These are phyloP conservation scores for Colletotrichum falcatum DNA, from an alignment of 2,329 filamentous ascomycete genomes.

Conservation along the genomic window DNA sequence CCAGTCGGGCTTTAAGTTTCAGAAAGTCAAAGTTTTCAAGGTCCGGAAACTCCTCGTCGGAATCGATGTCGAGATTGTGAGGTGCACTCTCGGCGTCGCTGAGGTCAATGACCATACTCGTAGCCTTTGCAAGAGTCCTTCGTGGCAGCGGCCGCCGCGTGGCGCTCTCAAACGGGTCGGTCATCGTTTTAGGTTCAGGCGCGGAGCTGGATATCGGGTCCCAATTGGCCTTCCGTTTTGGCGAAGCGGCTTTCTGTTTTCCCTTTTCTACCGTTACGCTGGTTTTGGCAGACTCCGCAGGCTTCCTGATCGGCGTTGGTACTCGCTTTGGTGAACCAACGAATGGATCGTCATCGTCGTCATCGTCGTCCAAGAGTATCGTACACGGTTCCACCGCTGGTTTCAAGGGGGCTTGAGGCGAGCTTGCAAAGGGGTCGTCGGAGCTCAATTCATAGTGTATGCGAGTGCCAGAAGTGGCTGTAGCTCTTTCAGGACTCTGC, in stretches of 20 bases:
- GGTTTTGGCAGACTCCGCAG: background rate
- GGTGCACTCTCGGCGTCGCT: slow-evolving; percentile 48
- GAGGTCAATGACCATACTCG: slow-evolving; percentile 50
- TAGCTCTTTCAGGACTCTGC: slow-evolving; percentile 45
- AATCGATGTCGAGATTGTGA: slow-evolving; percentile 37
- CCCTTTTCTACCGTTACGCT: background rate
- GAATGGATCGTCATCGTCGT: slow-evolving; percentile 13
- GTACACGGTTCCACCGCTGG: slow-evolving; percentile 9
- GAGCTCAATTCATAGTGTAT: slow-evolving; percentile 23
- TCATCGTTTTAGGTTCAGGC: slow-evolving; percentile 50
- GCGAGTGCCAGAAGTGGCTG: background rate
- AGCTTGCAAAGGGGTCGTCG: slow-evolving; percentile 45
- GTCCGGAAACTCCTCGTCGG: slow-evolving; percentile 64
- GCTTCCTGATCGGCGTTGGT: background rate
- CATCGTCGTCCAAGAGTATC: slow-evolving; percentile 25
- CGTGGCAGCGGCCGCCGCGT: slow-evolving; percentile 14
- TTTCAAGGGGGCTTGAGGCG: slow-evolving; percentile 37
- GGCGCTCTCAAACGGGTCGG: slow-evolving; percentile 36
- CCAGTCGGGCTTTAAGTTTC: slow-evolving; percentile 42
- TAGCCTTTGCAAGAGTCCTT: slow-evolving; percentile 1
- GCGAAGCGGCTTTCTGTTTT: slow-evolving; percentile 37
- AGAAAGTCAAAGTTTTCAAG: slow-evolving; percentile 55
- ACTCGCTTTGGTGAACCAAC: background rate
- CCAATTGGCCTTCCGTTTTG: slow-evolving; percentile 52
- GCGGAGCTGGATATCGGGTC: slow-evolving; percentile 67